These are phyloP conservation scores for Didymella pinodella DNA, from an alignment of 2,329 filamentous ascomycete species.

Conservation along the genomic window DNA sequence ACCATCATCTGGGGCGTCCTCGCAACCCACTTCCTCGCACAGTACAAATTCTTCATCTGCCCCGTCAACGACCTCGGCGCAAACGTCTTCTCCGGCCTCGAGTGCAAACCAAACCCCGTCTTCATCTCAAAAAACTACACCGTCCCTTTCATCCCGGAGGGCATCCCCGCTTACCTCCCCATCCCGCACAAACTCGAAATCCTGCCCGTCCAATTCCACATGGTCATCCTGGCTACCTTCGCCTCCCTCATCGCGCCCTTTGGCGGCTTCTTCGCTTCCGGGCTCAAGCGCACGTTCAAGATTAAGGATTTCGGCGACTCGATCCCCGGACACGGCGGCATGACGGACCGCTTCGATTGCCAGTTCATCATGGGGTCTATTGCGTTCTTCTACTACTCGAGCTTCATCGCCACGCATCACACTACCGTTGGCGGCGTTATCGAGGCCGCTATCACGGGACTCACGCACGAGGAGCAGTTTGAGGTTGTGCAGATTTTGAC, in stretches of 20 bases:
- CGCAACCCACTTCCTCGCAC: conserved; percentile 83
- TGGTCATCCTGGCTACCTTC: conserved; percentile 88
- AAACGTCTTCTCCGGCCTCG: conserved; percentile 87
- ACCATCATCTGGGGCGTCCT: conserved; percentile 85
- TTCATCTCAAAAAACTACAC: conserved; percentile 81
- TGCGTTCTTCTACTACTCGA: conserved; percentile 97
- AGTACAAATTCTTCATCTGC: conserved; percentile 97
- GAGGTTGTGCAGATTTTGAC: conserved; percentile 72
- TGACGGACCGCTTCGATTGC: conserved; percentile 99
- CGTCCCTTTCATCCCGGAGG: conserved; percentile 59
- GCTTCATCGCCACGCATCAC: conserved; percentile 91
- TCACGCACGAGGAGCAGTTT: conserved; percentile 86
- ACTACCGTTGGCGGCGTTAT: conserved; percentile 85
- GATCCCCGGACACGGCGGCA: conserved; percentile 95
- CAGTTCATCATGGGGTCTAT: conserved; percentile 99
- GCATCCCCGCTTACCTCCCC: conserved; percentile 55
- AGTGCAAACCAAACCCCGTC: conserved; percentile 90
- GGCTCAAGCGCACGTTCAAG: conserved; percentile 97
- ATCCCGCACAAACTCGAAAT: conserved; percentile 75
- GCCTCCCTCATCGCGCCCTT: conserved; percentile 97
- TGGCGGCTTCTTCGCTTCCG: conserved; percentile 97
- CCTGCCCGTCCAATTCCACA: conserved; percentile 91
- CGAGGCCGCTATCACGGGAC: conserved; percentile 88
- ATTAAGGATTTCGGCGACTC: conserved; percentile 99
- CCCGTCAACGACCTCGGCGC: conserved; percentile 95